Conservation (phyloP, 2,329 filamentous ascomycete genomes). For the Tympanopsis confertula region DNA sequence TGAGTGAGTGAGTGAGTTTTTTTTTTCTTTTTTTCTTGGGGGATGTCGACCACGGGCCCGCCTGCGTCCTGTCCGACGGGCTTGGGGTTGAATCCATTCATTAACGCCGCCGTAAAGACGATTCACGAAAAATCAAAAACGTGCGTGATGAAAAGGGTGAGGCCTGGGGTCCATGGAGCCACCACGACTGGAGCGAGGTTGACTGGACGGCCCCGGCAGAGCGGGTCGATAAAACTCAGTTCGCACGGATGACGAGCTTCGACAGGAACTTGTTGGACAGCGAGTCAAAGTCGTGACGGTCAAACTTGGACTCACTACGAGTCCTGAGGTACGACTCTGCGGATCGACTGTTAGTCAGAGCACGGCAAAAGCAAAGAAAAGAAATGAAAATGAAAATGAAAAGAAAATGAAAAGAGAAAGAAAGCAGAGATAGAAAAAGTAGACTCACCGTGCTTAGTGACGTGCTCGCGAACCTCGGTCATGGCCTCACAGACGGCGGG, state of each 20-base stretch:
- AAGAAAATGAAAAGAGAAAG: constrained; percentile 1
- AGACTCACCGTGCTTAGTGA: constrained; percentile 80
- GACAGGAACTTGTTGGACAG: constrained; percentile 95
- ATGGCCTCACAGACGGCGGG: constrained; percentile 84
- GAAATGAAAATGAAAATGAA: too few species aligned
- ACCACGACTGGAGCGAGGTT: too few species aligned
- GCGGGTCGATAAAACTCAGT: constrained; percentile 37
- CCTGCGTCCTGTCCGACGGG: too few species aligned
- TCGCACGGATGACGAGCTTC: constrained; percentile 89
- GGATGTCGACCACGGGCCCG: too few species aligned
- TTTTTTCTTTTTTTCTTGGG: too few species aligned
- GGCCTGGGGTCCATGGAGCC: too few species aligned
- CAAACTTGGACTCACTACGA: constrained; percentile 70
- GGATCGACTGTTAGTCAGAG: constrained; percentile 25
- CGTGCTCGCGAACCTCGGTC: constrained; percentile 88
- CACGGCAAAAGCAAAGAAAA: constrained; percentile 5
- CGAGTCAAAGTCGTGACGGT: constrained; percentile 85
- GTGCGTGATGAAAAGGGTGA: too few species aligned
- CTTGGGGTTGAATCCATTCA: too few species aligned
- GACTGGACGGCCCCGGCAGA: constrained; percentile 12
- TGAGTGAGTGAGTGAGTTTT: too few species aligned
- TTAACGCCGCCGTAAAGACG: too few species aligned
- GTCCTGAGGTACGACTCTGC: constrained; percentile 77
- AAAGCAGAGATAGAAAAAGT: neutral
- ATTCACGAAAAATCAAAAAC: too few species aligned